These are phyloP conservation scores for Fusarium hostae DNA, from an alignment of 2,329 filamentous ascomycete species.

Conservation along the genomic window DNA sequence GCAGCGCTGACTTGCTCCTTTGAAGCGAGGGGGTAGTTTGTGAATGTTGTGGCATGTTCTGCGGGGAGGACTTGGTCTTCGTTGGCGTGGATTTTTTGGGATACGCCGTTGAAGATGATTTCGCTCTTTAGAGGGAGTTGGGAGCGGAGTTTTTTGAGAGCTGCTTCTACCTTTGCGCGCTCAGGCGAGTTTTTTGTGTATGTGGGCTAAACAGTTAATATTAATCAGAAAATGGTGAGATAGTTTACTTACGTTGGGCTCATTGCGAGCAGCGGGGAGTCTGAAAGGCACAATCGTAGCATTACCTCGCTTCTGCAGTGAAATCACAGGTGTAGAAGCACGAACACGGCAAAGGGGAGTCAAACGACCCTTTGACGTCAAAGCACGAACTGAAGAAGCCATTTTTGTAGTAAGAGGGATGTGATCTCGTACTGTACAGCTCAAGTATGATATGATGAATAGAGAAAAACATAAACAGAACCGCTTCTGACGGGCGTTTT, in stretches of 20 bases:
- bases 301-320: conserved; percentile 39
- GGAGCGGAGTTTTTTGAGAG: conserved; percentile 46
- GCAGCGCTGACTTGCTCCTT: conserved; percentile 58
- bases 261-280: conserved; percentile 47
- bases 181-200: conserved; percentile 48
- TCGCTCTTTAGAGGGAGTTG: conserved; percentile 48
- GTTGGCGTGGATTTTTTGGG: conserved; percentile 42
- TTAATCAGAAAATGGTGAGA: too few relatives aligned
- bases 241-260: conserved; percentile 46
- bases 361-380: conserved; percentile 36
- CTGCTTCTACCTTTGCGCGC: conserved; percentile 45
- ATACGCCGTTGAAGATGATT: conserved; percentile 47
- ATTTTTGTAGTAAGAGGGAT: conserved; percentile 10
- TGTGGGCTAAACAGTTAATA: conserved; percentile 38
- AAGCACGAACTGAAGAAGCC: conserved; percentile 35
- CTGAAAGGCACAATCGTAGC: conserved; percentile 46
- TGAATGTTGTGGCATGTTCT: conserved; percentile 50
- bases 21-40: conserved; percentile 49
- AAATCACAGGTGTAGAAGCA: conserved; percentile 13
- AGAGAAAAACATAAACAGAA: not conserved
- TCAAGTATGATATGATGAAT: conserved; percentile 1
- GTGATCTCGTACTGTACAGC: conserved; percentile 1
- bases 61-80: conserved; percentile 49
- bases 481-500: conserved; percentile 25
- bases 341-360: conserved; percentile 30